Evolutionary conservation across 1,139 yeast genomes (phyloP), one percentile per base, ranked within the genome.

Genomic region (Lodderomyces parapsilosis): DNA sequence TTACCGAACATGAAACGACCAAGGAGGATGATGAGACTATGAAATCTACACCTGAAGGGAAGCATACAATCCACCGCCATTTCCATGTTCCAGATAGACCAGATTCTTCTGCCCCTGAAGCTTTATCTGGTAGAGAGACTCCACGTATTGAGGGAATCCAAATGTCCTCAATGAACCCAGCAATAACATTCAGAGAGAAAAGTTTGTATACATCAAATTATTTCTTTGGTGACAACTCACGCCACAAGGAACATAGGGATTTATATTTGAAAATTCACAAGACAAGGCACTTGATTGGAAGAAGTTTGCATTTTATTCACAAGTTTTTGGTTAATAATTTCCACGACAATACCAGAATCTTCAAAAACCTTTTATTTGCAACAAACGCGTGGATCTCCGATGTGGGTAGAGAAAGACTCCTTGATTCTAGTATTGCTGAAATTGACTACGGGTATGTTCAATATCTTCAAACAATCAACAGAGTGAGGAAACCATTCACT

Each of bases 301-400:
- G 73, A 45, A 69, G 81, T 44, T 73, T 93, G 43, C 96, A 88
- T 55, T 68, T 72, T 6, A 66, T 87, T 15, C 76, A 74, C 51
- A 58, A 66, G 31, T 79, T 76, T 51, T 60, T 90, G 49, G 56
- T 63, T 3, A 60, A 68, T 3, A 65, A 77, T 43, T 77, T 77
- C 44, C 81, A 78, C 43, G 90, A 86, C 49, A 86, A 88, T 49
- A 78, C 88, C n/a, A 79, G 80, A 14, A 63, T 87, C 15, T 78
- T 83, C 59, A 81, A 81, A 52, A 81, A 82, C 36, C 71, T 85
- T 39, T 64, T 90, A 38, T 80, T 81, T 56, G 84, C 84, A 2
- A 61, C 86, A 43, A 82, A 86, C 53, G 81, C 86, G 9, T 93
- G 96, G 90, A 80, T 93, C 50, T 77, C 87, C 14, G 95, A 90